Evolutionary conservation across 768 basidiomycete species (phyloP), one percentile per base, ranked within the genome.

Genomic region (Termitomyces sp.): DNA sequence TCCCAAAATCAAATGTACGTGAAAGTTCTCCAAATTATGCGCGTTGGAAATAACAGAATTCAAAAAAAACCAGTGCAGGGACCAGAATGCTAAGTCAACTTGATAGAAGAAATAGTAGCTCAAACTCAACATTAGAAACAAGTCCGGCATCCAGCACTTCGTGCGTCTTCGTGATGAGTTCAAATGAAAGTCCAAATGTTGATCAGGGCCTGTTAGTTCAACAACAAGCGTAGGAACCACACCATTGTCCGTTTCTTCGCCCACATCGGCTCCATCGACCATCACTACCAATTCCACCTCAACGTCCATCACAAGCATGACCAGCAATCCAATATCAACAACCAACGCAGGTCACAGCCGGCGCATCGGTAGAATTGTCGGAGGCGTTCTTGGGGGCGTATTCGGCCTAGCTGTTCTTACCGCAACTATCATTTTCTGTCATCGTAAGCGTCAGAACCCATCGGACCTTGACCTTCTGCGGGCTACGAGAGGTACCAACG

Each of bases 301-400:
- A 25, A 25, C 25, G 25, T 25, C 25, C 20, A 45, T 20, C 45
- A 2, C 45, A 45, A 45, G 8, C 9, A 8, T 3, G 7, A 45
- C 45, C 5, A n/a, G n/a, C 20, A 45, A n/a, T 17, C 8, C 45
- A 11, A n/a, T 15, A n/a, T n/a, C 9, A 5, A 45, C 40, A 17
- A n/a, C n/a, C n/a, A 20, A 45, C 20, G 43, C n/a, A 45, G 43
- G 43, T 8, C 7, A 8, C 4, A 31, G 14, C 29, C 47, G 5
- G 42, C 34, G 43, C 20, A 31, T 51, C 25, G 61, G 61, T n/a
- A n/a, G 46, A 43, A 62, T 62, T 36, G 57, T 59, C 6, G 61
- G 61, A 20, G 57, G 61, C 9, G 31, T 51, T 25, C 29, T 62
- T 15, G 61, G 61, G 12, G 57, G 57, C 7, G 10, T 56, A 9